Evolutionary conservation across 169 alveolate genomes (phyloP).

Genomic region (Miamiensis avidus): DNA sequence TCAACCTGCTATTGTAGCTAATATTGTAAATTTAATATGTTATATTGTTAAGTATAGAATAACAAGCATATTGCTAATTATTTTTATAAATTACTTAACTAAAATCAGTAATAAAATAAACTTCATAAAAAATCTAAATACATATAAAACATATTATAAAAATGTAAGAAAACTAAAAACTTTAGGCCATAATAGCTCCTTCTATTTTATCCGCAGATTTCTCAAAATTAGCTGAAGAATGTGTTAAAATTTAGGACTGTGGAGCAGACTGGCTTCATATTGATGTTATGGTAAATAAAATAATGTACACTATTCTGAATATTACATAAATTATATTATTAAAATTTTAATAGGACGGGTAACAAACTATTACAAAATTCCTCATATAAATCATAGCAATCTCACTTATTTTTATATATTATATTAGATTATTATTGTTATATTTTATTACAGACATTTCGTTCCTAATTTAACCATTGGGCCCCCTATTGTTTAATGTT

Average conservation of each 20-base stretch:
- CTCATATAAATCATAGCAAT: too few species aligned
- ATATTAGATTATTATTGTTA: background rate
- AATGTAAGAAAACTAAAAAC: too few species aligned
- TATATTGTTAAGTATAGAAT: too few species aligned
- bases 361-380: background rate
- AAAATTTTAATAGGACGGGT: constrained; percentile 30
- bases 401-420: too few species aligned
- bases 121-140: too few species aligned
- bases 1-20: too few species aligned
- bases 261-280: constrained; percentile 85
- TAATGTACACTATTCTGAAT: background rate
- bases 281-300: constrained; percentile 55
- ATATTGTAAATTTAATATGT: too few species aligned
- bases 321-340: background rate
- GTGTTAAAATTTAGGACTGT: constrained; percentile 48
- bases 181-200: constrained; percentile 63
- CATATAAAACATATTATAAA: too few species aligned
- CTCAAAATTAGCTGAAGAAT: constrained; percentile 67
- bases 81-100: too few species aligned
- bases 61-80: too few species aligned
- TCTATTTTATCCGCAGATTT: constrained; percentile 73
- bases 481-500: constrained; percentile 74
- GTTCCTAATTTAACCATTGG: constrained; percentile 90
- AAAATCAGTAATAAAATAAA: too few species aligned
- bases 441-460: constrained; percentile 58